phyloP scores from a whole-genome alignment of 208 protist genomes.

The Wallacemonas rigidus region DNA sequence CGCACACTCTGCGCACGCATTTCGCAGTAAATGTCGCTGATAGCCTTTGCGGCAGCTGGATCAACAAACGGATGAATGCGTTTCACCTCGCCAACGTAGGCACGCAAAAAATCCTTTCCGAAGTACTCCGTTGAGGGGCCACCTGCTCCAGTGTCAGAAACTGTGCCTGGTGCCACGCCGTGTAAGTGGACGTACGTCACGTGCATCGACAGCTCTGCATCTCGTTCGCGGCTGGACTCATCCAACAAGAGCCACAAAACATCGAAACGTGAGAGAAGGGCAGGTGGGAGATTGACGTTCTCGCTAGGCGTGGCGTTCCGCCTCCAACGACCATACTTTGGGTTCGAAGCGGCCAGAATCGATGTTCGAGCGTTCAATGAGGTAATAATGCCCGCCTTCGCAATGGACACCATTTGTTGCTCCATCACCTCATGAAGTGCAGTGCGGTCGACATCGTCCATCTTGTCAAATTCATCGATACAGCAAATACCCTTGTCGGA shows the following conservation, averaged over 20 bases:
- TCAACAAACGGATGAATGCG: slow-evolving; percentile 83
- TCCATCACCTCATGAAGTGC: slow-evolving; percentile 99
- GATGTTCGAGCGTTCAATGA: slow-evolving; percentile 98
- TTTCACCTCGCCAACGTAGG: slow-evolving; percentile 86
- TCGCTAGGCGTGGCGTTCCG: slow-evolving; percentile 89
- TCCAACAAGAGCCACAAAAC: slow-evolving; percentile 93
- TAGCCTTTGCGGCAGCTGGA: slow-evolving; percentile 63
- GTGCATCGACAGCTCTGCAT: slow-evolving; percentile 95
- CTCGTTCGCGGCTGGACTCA: slow-evolving; percentile 84
- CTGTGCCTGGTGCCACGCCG: slow-evolving; percentile 67
- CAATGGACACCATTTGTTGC: slow-evolving; percentile 99
- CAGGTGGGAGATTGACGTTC: slow-evolving; percentile 98
- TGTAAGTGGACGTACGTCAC: slow-evolving; percentile 90
- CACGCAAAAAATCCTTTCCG: slow-evolving; percentile 79
- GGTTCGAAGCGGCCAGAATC: slow-evolving; percentile 99
- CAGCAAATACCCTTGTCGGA: slow-evolving; percentile 99
- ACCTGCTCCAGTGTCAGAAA: slow-evolving; percentile 43
- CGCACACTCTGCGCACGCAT: slow-evolving; percentile 84
- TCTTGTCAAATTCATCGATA: slow-evolving; percentile 99
- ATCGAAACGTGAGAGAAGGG: slow-evolving; percentile 98
- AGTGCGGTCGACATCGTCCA: slow-evolving; percentile 97
- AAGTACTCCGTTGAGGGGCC: slow-evolving; percentile 75
- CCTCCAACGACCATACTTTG: slow-evolving; percentile 97
- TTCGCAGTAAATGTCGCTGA: slow-evolving; percentile 90
- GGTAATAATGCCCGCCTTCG: slow-evolving; percentile 99